Evolutionary conservation across 306 rosid species (phyloP), one percentile per base, ranked within the genome.

Genomic region (Carpinus viminea): DNA sequence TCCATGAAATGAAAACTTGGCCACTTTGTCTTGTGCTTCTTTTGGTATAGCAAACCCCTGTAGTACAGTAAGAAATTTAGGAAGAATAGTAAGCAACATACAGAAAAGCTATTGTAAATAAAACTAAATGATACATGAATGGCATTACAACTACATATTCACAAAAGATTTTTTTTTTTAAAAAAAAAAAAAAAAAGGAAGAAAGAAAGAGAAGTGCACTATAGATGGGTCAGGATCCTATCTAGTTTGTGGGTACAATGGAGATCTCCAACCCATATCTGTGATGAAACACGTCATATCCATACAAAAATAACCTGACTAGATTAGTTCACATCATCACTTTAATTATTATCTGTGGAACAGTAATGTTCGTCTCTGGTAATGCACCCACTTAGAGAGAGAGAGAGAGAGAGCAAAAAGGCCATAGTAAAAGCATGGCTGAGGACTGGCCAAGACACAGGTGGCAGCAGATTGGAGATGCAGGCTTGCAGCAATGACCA

Each of bases 11-110:
- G 92, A 87, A 89, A 94, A 92, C 62, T 92, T 92, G 5, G 75
- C 96, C 76, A 88, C 93, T 79, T 92, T 92, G 31, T 76, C 96
- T 80, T 94, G 98, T 68, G 57, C 85, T 28, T 89, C 97, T 87
- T 92, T 92, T 53, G 98, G 97, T 79, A 94, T 84, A 13, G 98
- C 98, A 77, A 90, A 94, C 64, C 98, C 98, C 97, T 92, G 76
- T 53, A 82, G 72, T 73, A 18, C 64, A 78, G 50, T 12, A 77
- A 70, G 74, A 55, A 55, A 66, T 46, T 75, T 34, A 78, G 66
- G 60, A 70, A 61, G 45, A 41, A 20, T 21, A 65, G 77, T 13
- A 72, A 26, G 54, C 56, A 43, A 68, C 48, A 77, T 50, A 74
- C 84, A 70, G 48, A 45, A 64, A 2, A 77, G 57, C 50, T 57